Percentiles rank a stretch among this genome's conserved stretches.
phyloP scores from a whole-genome alignment of 805 yeast genomes.

The Metschnikowia hibisci region DNA sequence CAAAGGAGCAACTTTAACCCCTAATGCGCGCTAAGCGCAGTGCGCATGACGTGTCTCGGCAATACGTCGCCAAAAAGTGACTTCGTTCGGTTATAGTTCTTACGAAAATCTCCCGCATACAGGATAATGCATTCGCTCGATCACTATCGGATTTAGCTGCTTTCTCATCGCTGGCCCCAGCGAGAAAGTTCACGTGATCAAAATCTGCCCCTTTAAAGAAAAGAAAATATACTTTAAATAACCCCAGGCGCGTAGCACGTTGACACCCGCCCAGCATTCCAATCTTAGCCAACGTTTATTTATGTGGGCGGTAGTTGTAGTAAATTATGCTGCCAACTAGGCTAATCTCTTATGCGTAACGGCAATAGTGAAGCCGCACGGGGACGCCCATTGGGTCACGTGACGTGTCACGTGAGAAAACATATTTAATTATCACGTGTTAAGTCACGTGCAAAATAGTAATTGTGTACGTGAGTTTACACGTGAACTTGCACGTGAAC shows the following conservation, averaged over 20 bases:
- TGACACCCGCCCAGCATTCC: not conserved
- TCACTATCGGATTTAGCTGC: not conserved
- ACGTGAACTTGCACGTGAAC: not conserved
- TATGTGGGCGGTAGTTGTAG: no score
- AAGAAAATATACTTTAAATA: not conserved
- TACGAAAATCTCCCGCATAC: conserved; percentile 3
- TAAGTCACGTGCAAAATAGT: not conserved
- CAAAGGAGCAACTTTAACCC: conserved; percentile 1
- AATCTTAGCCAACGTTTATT: conserved; percentile 1
- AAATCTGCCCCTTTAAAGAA: no score
- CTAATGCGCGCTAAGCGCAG: not conserved
- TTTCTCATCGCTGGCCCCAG: no score
- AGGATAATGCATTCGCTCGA: not conserved
- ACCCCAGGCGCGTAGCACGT: conserved; percentile 1
- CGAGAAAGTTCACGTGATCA: no score
- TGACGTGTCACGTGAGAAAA: not conserved
- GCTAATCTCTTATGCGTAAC: no score
- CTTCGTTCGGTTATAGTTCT: conserved; percentile 3
- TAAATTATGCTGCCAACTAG: no score
- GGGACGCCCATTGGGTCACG: no score
- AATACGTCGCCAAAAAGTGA: not conserved
- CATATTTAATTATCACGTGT: not conserved
- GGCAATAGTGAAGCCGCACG: not conserved
- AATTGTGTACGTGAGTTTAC: no score
- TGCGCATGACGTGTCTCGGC: not conserved